Conservation (phyloP, 768 basidiomycete species). For the Phanerochaete sordida region DNA sequence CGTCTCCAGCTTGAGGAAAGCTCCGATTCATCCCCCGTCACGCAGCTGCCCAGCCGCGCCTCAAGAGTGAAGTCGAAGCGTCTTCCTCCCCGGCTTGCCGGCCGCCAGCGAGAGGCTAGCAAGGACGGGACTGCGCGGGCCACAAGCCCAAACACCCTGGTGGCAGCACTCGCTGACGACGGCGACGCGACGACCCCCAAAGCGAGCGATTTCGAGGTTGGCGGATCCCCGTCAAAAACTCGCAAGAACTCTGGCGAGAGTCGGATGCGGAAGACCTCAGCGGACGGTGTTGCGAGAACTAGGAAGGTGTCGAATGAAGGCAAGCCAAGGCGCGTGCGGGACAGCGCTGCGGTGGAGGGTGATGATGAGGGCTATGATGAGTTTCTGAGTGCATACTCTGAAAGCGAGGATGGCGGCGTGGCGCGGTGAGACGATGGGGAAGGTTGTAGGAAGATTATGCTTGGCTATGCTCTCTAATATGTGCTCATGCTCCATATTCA, state of each 20-base stretch:
- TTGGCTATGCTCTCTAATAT: conserved; percentile 1
- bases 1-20: conserved; percentile 33
- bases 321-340: conserved; percentile 34
- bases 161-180: conserved; percentile 50
- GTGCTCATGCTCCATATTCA: neutral
- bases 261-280: conserved; percentile 26
- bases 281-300: conserved; percentile 22
- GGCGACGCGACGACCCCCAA: conserved; percentile 59
- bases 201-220: conserved; percentile 43
- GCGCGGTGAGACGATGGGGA: conserved; percentile 6
- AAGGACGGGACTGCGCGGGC: conserved; percentile 11
- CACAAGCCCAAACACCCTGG: conserved; percentile 43
- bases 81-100: conserved; percentile 40
- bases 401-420: conserved; percentile 61
- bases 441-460: neutral
- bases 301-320: conserved; percentile 44
- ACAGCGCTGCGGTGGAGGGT: conserved; percentile 72
- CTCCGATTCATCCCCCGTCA: conserved; percentile 46
- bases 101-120: conserved; percentile 36
- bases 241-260: conserved; percentile 27
- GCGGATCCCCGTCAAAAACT: conserved; percentile 25
- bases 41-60: conserved; percentile 29
- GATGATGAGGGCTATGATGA: conserved; percentile 78
- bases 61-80: conserved; percentile 55
- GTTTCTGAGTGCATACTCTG: conserved; percentile 67